Evolutionary conservation across 2,329 filamentous ascomycete genomes (phyloP).

Genomic region (Fusarium longipes): DNA sequence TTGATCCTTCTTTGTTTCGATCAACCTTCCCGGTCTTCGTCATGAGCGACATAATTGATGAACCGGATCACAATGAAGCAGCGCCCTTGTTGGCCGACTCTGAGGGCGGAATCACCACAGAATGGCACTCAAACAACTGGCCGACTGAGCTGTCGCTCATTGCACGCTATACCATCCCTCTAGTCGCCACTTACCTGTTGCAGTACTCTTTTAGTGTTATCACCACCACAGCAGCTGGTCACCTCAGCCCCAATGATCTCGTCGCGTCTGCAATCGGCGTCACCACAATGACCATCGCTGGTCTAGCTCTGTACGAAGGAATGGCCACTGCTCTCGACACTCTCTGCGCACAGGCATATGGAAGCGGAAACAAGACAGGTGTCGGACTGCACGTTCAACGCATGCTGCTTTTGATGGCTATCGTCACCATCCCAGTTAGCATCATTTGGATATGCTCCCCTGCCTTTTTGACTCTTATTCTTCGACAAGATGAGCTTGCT

Average conservation of each 20-base stretch:
- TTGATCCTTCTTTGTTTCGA: not conserved
- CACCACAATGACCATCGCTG: conserved; percentile 66
- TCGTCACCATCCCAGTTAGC: conserved; percentile 60
- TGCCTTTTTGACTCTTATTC: conserved; percentile 57
- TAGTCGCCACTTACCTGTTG: conserved; percentile 64
- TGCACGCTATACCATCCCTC: conserved; percentile 53
- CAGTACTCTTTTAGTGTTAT: conserved; percentile 65
- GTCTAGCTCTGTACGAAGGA: conserved; percentile 56
- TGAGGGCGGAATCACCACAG: not conserved
- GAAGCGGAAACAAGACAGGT: conserved; percentile 56
- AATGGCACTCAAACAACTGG: not conserved
- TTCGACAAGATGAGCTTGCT: conserved; percentile 61
- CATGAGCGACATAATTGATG: conserved; percentile 15
- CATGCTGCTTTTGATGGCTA: conserved; percentile 62
- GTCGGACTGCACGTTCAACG: conserved; percentile 65
- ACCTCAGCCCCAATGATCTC: conserved; percentile 63
- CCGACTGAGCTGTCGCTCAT: conserved; percentile 36
- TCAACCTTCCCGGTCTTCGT: not conserved
- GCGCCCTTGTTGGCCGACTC: conserved; percentile 23
- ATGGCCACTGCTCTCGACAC: conserved; percentile 47
- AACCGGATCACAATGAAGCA: conserved; percentile 15
- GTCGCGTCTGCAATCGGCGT: conserved; percentile 63
- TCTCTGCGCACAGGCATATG: conserved; percentile 43
- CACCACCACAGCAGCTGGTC: conserved; percentile 63
- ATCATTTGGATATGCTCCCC: conserved; percentile 62